A percentile compares a stretch with the other conserved stretches of the same genome.
Conservation (phyloP, 805 yeast genomes). For the Cephaloascus fragrans region DNA sequence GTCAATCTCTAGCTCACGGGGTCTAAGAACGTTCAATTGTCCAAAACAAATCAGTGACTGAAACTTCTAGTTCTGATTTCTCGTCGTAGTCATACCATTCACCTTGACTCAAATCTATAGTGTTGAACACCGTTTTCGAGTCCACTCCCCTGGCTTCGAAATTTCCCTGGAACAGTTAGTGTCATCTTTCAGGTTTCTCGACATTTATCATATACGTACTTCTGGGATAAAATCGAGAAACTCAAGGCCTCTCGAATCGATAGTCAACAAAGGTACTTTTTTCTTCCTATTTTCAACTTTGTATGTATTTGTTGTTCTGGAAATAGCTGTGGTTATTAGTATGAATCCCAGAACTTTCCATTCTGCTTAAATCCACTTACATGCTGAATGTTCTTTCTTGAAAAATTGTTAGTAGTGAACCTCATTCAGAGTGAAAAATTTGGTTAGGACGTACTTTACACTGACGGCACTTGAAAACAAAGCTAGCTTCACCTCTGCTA, state of each 20-base stretch:
- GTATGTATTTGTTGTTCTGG: slow-evolving; percentile 21
- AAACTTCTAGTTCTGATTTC: slow-evolving; percentile 66
- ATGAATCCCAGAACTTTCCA: too few species aligned
- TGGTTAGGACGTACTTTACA: slow-evolving; percentile 33
- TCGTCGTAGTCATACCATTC: slow-evolving; percentile 98
- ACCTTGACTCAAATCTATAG: slow-evolving; percentile 63
- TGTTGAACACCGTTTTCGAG: slow-evolving; percentile 40
- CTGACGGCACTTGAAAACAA: slow-evolving; percentile 64
- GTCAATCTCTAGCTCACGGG: too few species aligned
- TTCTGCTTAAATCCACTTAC: neutral
- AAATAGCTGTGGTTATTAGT: slow-evolving; percentile 20
- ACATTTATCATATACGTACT: slow-evolving; percentile 5
- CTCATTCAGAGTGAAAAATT: neutral
- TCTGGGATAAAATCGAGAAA: slow-evolving; percentile 57
- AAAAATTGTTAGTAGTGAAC: neutral
- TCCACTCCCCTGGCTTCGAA: slow-evolving; percentile 49
- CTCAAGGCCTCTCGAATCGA: slow-evolving; percentile 85
- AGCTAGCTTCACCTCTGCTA: slow-evolving; percentile 76
- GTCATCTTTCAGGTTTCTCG: neutral
- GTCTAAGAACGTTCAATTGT: too few species aligned
- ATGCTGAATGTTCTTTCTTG: neutral
- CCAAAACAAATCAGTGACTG: slow-evolving; percentile 69
- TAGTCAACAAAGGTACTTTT: slow-evolving; percentile 41
- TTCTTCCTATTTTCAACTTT: slow-evolving; percentile 28
- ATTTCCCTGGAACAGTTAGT: slow-evolving; percentile 27